These are phyloP conservation scores for Pseudogymnoascus sp. DNA, from an alignment of 2,329 filamentous ascomycete genomes.

Conservation along the genomic window DNA sequence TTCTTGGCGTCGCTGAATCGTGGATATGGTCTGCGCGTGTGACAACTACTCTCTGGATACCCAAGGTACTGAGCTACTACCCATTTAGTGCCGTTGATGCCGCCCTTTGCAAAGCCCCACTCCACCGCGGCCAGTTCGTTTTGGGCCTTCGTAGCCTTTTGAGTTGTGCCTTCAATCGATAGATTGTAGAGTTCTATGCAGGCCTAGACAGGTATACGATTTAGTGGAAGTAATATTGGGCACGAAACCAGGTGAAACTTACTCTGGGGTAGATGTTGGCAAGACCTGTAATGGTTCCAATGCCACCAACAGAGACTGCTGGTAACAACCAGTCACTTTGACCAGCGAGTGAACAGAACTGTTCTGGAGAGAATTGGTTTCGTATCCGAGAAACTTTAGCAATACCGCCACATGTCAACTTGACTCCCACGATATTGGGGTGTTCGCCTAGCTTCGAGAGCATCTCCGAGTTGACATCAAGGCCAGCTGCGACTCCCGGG, in stretches of 20 bases:
- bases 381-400: slow-evolving; percentile 41
- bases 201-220: slow-evolving; percentile 16
- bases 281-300: slow-evolving; percentile 55
- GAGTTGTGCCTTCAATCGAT: slow-evolving; percentile 38
- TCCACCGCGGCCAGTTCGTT: slow-evolving; percentile 45
- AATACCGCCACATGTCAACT: slow-evolving; percentile 32
- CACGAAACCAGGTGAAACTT: slow-evolving; percentile 13
- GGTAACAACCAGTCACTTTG: slow-evolving; percentile 66
- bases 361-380: slow-evolving; percentile 42
- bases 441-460: slow-evolving; percentile 27
- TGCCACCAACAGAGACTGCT: slow-evolving; percentile 49
- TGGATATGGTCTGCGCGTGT: slow-evolving; percentile 50
- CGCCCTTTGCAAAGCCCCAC: slow-evolving; percentile 50
- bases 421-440: slow-evolving; percentile 31
- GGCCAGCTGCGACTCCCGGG: slow-evolving; percentile 35
- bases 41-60: slow-evolving; percentile 43
- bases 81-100: slow-evolving; percentile 56
- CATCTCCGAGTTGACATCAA: slow-evolving; percentile 37
- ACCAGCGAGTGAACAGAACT: slow-evolving; percentile 35
- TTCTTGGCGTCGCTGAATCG: slow-evolving; percentile 39
- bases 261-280: slow-evolving; percentile 55
- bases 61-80: slow-evolving; percentile 46
- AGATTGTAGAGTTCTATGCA: slow-evolving; percentile 44
- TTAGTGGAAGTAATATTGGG: neutral
- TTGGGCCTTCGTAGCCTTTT: slow-evolving; percentile 43